These are phyloP conservation scores for Epichloe gansuensis DNA, from an alignment of 2,329 filamentous ascomycete genomes.

Conservation along the genomic window DNA sequence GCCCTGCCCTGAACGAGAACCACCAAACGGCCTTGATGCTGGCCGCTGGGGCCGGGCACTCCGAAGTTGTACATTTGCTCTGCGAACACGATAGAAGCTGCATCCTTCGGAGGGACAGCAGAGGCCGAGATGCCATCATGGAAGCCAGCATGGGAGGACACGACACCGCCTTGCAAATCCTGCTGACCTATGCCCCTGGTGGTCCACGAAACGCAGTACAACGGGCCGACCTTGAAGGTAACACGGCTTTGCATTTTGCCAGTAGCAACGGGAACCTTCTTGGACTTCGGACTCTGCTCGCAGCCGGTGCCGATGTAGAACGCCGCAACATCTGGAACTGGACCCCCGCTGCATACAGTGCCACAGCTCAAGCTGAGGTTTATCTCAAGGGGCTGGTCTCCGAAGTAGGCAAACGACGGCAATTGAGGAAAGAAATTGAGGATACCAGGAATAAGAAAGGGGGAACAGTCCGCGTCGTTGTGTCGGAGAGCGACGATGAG, in stretches of 20 bases:
- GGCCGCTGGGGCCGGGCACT: slow-evolving; percentile 55
- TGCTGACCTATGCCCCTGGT: slow-evolving; percentile 47
- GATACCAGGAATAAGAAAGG: slow-evolving; percentile 30
- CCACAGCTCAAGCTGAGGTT: slow-evolving; percentile 70
- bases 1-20: slow-evolving; percentile 64
- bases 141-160: slow-evolving; percentile 47
- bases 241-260: slow-evolving; percentile 78
- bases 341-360: slow-evolving; percentile 72
- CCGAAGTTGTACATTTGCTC: slow-evolving; percentile 61
- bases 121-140: slow-evolving; percentile 62
- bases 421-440: slow-evolving; percentile 27
- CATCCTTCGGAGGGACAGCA: slow-evolving; percentile 51
- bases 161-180: slow-evolving; percentile 51
- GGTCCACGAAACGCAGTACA: slow-evolving; percentile 40
- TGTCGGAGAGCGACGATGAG: slow-evolving; percentile 23
- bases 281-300: slow-evolving; percentile 61
- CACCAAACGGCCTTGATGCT: slow-evolving; percentile 75
- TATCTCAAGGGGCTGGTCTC: slow-evolving; percentile 67
- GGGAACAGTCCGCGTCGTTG: slow-evolving; percentile 32
- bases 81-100: slow-evolving; percentile 48
- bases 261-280: slow-evolving; percentile 70
- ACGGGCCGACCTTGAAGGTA: slow-evolving; percentile 57
- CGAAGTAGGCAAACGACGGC: slow-evolving; percentile 50
- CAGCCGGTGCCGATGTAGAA: slow-evolving; percentile 63
- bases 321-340: slow-evolving; percentile 64